Base-by-base conservation (phyloP, 768 basidiomycete genomes). In the Cystoderma amianthinum region DNA sequence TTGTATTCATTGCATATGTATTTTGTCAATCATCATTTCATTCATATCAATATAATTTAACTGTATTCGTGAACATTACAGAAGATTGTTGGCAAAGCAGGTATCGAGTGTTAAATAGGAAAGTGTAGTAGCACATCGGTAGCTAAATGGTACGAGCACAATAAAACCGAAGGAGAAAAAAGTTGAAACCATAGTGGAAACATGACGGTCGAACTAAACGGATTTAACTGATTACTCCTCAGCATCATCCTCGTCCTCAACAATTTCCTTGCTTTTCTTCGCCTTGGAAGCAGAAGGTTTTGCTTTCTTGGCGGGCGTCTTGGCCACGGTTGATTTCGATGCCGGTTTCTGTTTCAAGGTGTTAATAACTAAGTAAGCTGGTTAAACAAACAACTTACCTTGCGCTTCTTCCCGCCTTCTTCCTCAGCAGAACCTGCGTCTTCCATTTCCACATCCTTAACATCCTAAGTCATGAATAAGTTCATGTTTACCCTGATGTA, bases 331-430 rank as follows among this genome's bases (percentile, higher is more conserved):
- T 10, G 64, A 44, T 44, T 68, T 72, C 32, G 69, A 57, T 16
- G 57, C 57, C 3, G 71, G 62, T 42, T 67, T 67, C 72, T 76
- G 45, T 17, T 19, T n/a, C n/a, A n/a, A n/a, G 24, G 19, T 7
- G 13, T 10, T 6, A 5, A 40, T 15, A 20, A 19, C n/a, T 25
- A 11, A 32, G 25, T 13, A 30, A 34, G 21, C 12, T 39, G 20
- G 34, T n/a, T 37, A 21, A 41, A 19, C 15, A 33, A 28, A 36
- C 10, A 3, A 48, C 63, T 16, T 50, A 80, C 84, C 78, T 86
- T 84, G 63, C 82, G 80, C 63, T 88, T 89, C 68, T 80, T 85
- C 52, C 60, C 63, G 42, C 54, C 55, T 2, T 67, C 66, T 9
- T 76, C 73, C 11, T 69, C 73, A 1, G 70, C 71, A 12, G 64